Base-by-base conservation (phyloP, 1,139 yeast species). In the Hansenula lynferdii region DNA sequence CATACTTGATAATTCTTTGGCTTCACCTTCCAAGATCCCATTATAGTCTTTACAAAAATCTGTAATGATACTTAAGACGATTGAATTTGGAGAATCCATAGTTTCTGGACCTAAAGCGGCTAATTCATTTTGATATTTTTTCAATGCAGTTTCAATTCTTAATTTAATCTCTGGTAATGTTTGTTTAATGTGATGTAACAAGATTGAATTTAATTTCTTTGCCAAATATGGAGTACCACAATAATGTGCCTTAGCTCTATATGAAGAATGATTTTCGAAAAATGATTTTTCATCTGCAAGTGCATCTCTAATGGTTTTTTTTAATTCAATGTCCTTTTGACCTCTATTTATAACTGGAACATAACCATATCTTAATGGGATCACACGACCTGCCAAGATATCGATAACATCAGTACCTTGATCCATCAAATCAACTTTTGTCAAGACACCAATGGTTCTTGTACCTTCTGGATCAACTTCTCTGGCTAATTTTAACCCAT, bases 371-470 rank as follows among this genome's bases (percentile, higher is more conserved):
- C 97, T 77, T 56, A 92, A 74, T 10, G 98, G 97, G 56, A 92
- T 92, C 40, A 92, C 92, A 60, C 96, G 75, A 43, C 98, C 97
- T 8, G 97, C 96, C 56, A 92, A 72, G 56, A 92, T 92, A 61
- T 92, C 98, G 59, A 89, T 83, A 33, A 92, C 98, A 65, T 92
- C 98, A n/a, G 98, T 92, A 48, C 98, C 98, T 60, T 87, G 82
- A 60, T 92, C 98, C 98, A 92, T 92, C 56, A 92, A 75, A 62
- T 92, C 98, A 37, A 92, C 96, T 64, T 92, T 92, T 27, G 98
- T 92, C 56, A 92, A 75, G 38, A 92, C 98, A 67, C 98, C 98
- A 54, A 92, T 87, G 26, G 98, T 92, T 67, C 98, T 77, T 16
- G 85, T 65, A 38, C 98, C 98, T 64, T 92, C 97, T 8, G 98